These are phyloP conservation scores for Calonectria hawksworthii DNA, from an alignment of 2,329 filamentous ascomycete genomes.

Conservation along the genomic window DNA sequence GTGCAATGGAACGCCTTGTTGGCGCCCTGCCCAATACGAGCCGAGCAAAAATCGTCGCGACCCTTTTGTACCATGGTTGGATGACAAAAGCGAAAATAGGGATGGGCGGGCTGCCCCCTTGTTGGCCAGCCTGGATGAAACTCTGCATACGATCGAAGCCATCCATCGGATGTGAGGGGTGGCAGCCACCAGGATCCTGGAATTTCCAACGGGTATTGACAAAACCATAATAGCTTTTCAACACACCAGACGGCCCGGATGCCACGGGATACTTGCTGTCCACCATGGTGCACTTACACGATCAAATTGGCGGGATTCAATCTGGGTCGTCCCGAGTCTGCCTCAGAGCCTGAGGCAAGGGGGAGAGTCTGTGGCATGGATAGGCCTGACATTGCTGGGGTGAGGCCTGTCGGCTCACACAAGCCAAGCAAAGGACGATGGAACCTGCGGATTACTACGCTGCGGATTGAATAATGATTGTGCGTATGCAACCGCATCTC, in stretches of 20 bases:
- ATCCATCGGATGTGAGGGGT: not conserved
- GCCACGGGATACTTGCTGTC: not conserved
- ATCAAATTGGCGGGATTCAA: slow-evolving; percentile 3
- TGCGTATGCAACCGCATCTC: slow-evolving; percentile 17
- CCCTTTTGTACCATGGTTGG: not conserved
- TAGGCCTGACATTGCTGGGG: slow-evolving; percentile 12
- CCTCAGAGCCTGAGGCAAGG: not conserved
- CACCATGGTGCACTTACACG: not conserved
- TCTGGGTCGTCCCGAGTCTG: slow-evolving; percentile 3
- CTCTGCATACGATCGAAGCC: slow-evolving; percentile 26
- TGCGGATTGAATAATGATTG: not conserved
- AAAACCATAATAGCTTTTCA: not conserved
- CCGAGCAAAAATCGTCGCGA: not conserved
- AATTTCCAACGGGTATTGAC: slow-evolving; percentile 1
- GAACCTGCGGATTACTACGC: not conserved
- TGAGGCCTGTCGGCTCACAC: slow-evolving; percentile 8
- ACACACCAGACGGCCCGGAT: not conserved
- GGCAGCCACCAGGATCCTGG: slow-evolving; percentile 12
- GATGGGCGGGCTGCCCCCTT: slow-evolving; percentile 23
- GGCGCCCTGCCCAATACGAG: not conserved
- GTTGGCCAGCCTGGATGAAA: slow-evolving; percentile 26
- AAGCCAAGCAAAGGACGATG: not conserved
- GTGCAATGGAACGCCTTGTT: slow-evolving; percentile 11
- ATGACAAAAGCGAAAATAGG: slow-evolving; percentile 5
- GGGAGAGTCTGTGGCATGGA: not conserved